Evolutionary conservation across 2,329 filamentous ascomycete genomes (phyloP), one percentile per base, ranked within the genome.

Genomic region (Xylariomycetidae sp.): DNA sequence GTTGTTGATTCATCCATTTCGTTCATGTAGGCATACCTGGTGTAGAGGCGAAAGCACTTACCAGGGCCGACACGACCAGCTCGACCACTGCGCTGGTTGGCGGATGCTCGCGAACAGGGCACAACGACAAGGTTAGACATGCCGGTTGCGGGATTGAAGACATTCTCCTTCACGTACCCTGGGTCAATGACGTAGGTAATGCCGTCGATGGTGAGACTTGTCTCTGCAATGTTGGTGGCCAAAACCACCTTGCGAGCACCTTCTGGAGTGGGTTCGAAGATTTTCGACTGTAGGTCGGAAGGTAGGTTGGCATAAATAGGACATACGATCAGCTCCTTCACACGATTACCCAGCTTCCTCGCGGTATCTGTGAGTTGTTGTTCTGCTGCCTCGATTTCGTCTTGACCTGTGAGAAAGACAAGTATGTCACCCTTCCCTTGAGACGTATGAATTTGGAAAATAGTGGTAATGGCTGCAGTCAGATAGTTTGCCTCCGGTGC

Each of bases 201-300:
- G 12, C 89, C 90, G 56, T 97, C 89, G 37, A 98, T 95, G 0
- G 92, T 98, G 53, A 98, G 65, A 67, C 81, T 88, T 0, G 92
- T 98, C 59, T 98, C 92, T 3, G 92, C 92, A 58, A 98, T 97
- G 55, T 98, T 98, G 3, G 92, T 97, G 0, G 90, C 88, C 23
- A 97, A 65, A 0, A 98, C 88, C 0, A 97, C 88, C 56, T 97
- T 98, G 17, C 92, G 77, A 0, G 85, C 82, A 13, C 82, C 82
- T 0, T 83, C 77, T 0, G 92, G 90, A 1, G 90, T 94, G 0
- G 89, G 88, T 50, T 95, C 88, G 51, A 98, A 98, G 45, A 97
- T 95, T 56, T 90, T 90, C 30, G 84, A 78, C 56, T 98, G 92
- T 2, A 94, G 65, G 38, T 97, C 89, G 0, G 88, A 88, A 0